A percentile compares a stretch with the other conserved stretches of the same genome.
Conservation (phyloP, 768 basidiomycete species). For the Lyophyllum shimeji region DNA sequence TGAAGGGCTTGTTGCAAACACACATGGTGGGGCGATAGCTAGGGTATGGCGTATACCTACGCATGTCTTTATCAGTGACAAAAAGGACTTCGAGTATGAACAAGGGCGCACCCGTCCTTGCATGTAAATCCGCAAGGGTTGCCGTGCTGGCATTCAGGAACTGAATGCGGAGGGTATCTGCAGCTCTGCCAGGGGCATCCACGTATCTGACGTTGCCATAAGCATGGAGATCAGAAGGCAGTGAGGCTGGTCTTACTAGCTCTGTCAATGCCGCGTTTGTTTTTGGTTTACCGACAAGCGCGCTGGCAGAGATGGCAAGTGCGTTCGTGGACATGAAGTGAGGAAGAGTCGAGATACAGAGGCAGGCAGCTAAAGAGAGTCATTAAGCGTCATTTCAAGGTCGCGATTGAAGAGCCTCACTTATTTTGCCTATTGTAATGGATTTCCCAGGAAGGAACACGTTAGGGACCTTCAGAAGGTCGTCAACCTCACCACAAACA, state of each 20-base stretch:
- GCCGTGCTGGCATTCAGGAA: conserved; percentile 31
- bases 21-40: conserved; percentile 35
- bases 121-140: conserved; percentile 47
- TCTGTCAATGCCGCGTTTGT: conserved; percentile 30
- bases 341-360: conserved; percentile 41
- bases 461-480: conserved; percentile 27
- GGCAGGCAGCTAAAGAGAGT: conserved; percentile 35
- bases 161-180: conserved; percentile 39
- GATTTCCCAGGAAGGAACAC: conserved; percentile 17
- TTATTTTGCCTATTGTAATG: conserved; percentile 30
- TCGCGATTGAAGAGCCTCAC: conserved; percentile 14
- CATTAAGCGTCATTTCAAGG: neutral
- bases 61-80: neutral
- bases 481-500: conserved; percentile 38
- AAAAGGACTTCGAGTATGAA: neutral
- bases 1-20: conserved; percentile 39
- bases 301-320: conserved; percentile 28
- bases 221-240: neutral
- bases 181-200: conserved; percentile 25
- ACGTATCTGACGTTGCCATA: neutral
- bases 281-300: conserved; percentile 26
- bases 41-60: conserved; percentile 23
- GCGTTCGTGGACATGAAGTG: conserved; percentile 31
- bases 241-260: conserved; percentile 27
- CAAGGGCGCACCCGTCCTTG: conserved; percentile 37